These are phyloP conservation scores for Trichocladium uniseriatum DNA, from an alignment of 495 filamentous ascomycete species.

Conservation along the genomic window DNA sequence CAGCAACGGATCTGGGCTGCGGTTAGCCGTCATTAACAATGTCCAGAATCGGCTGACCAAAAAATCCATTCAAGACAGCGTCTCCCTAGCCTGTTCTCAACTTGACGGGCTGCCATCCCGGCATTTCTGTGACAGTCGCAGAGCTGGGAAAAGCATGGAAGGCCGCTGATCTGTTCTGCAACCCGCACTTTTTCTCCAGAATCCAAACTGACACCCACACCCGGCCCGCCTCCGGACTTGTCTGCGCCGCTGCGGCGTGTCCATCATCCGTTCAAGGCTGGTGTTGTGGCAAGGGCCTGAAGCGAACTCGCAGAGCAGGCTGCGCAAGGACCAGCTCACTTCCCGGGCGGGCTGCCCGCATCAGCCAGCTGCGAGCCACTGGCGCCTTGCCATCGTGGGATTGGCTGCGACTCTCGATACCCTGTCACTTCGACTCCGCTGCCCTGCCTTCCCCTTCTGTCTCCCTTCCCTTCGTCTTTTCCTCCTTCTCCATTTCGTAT, in stretches of 20 bases:
- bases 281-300: slow-evolving; percentile 6
- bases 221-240: too few relatives aligned
- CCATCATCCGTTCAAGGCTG: background rate
- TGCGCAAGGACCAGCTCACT: slow-evolving; percentile 9
- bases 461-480: slow-evolving; percentile 20
- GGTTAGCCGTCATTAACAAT: background rate
- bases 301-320: background rate
- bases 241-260: background rate
- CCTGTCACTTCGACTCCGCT: slow-evolving; percentile 12
- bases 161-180: too few relatives aligned
- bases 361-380: background rate
- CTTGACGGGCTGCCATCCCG: background rate
- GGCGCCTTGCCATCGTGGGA: slow-evolving; percentile 6
- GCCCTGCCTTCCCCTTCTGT: slow-evolving; percentile 17
- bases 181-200: background rate
- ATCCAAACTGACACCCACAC: background rate
- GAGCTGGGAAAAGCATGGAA: too few relatives aligned
- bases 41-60: slow-evolving; percentile 1
- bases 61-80: background rate
- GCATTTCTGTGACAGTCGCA: background rate
- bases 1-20: background rate
- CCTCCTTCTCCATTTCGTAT: slow-evolving; percentile 21
- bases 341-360: slow-evolving; percentile 4
- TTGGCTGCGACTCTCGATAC: slow-evolving; percentile 5
- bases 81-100: background rate